Conservation (phyloP, 2,329 filamentous ascomycete species). For the Pestalotiopsis sp. region DNA sequence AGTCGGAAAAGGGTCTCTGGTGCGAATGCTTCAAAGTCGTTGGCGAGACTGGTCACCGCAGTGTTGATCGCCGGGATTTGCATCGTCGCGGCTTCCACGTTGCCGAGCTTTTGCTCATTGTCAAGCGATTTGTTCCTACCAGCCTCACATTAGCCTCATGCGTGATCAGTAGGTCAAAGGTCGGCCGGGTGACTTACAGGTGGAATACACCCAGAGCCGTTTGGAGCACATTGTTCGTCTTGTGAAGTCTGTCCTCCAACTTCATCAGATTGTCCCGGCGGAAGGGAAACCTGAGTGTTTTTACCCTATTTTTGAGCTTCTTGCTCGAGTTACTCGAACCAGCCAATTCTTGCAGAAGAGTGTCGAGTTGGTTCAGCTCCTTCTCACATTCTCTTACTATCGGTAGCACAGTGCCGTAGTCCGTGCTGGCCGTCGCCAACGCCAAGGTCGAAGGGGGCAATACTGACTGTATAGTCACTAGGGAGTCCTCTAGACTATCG, state of each 20-base stretch:
- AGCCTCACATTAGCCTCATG: neutral
- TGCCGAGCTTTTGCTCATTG: neutral
- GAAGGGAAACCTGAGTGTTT: neutral
- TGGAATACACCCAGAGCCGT: neutral
- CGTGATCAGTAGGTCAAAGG: neutral
- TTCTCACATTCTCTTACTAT: neutral
- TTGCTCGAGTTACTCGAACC: neutral
- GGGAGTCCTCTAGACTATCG: neutral
- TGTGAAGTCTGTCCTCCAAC: neutral
- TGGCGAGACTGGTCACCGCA: neutral
- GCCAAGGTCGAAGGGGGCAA: neutral
- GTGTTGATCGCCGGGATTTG: neutral
- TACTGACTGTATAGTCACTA: neutral
- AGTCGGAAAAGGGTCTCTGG: neutral
- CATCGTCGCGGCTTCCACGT: neutral
- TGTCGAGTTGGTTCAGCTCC: neutral
- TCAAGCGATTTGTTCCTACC: neutral
- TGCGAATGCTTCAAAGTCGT: neutral
- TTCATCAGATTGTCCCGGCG: neutral
- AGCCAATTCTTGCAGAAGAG: neutral
- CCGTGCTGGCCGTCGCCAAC: neutral
- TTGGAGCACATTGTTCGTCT: neutral
- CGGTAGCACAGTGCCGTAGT: neutral
- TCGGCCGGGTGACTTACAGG: neutral
- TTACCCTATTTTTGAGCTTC: neutral